Evolutionary conservation across 2,329 filamentous ascomycete genomes (phyloP), one percentile per base, ranked within the genome.

Genomic region (Paraphoma sp.): DNA sequence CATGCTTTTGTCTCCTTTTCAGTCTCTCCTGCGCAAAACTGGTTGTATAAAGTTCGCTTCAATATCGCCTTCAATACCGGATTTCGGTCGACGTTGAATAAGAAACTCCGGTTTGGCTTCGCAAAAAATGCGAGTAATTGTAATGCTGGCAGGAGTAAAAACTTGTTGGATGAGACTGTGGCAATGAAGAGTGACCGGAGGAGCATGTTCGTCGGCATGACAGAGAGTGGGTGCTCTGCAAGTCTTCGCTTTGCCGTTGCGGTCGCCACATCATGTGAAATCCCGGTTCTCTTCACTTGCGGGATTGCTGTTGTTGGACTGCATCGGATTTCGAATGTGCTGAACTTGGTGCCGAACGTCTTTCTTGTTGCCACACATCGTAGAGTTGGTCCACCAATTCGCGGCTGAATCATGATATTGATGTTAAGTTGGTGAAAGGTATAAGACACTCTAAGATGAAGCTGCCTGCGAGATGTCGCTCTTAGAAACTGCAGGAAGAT

Each of bases 11-110:
- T 89, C 75, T 96, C 90, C 3, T 73, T 64, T 1, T 84, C 81
- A 44, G 86, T 90, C 74, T 92, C 90, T 41, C 93, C 93, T 0
- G 92, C 92, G 75, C 93, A 97, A 74, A 96, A 97, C 69, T 97
- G 93, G 41, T 88, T 87, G 76, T 97, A 97, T 65, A 97, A 91
- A 0, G 91, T 95, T 71, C 88, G 85, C 72, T 92, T 92, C 51
- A 97, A 80, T 42, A 92, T 72, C 51, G 81, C 85, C 43, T 87
- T 86, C n/a, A 96, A 82, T 1, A 94, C 44, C 0, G 86, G 86
- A 70, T 96, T 96, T 48, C 80, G 82, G 69, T 96, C 91, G 4
- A 92, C 87, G 71, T 90, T 70, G 53, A 74, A 81, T 4, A 82
- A 50, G 36, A 71, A 72, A 6, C 59, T 65, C 17, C 76, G 71